phyloP scores from a whole-genome alignment of 106 monocot genomes.

The Apostasia shenzhenica region DNA sequence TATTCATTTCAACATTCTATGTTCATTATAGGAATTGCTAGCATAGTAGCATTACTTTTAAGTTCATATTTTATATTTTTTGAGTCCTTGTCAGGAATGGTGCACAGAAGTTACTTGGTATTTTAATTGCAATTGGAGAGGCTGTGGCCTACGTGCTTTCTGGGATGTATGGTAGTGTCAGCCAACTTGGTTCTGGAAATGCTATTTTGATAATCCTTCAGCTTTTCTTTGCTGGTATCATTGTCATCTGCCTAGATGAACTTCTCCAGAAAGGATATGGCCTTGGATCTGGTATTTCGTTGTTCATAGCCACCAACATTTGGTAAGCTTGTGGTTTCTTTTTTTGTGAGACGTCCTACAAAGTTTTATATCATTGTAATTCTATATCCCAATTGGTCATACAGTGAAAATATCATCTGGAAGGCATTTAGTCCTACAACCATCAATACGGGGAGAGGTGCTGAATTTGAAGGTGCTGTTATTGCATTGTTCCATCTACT shows the following conservation, averaged over 20 bases:
- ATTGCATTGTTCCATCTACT: slow-evolving; percentile 40
- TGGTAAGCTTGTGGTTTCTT: slow-evolving; percentile 9
- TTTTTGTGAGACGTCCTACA: not conserved
- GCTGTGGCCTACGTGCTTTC: slow-evolving; percentile 19
- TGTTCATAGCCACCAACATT: slow-evolving; percentile 34
- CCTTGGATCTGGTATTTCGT: slow-evolving; percentile 24
- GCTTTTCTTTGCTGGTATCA: slow-evolving; percentile 18
- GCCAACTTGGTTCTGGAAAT: slow-evolving; percentile 28
- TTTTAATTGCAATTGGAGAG: slow-evolving; percentile 15
- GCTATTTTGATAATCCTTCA: slow-evolving; percentile 33
- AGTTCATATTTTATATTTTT: too few relatives aligned
- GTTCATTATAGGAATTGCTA: too few relatives aligned
- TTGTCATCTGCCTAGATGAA: slow-evolving; percentile 20
- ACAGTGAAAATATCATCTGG: slow-evolving; percentile 40
- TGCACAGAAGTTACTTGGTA: slow-evolving; percentile 20
- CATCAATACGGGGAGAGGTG: slow-evolving; percentile 30
- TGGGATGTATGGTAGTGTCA: slow-evolving; percentile 24
- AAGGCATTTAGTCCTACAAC: slow-evolving; percentile 28
- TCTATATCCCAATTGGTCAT: not conserved
- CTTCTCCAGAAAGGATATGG: slow-evolving; percentile 27
- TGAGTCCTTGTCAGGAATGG: slow-evolving; percentile 6
- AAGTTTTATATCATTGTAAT: not conserved
- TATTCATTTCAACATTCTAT: too few relatives aligned
- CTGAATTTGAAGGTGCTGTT: slow-evolving; percentile 38
- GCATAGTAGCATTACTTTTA: too few relatives aligned